phyloP scores from a whole-genome alignment of 75 land plant genomes.

The Cupressus sempervirens region DNA sequence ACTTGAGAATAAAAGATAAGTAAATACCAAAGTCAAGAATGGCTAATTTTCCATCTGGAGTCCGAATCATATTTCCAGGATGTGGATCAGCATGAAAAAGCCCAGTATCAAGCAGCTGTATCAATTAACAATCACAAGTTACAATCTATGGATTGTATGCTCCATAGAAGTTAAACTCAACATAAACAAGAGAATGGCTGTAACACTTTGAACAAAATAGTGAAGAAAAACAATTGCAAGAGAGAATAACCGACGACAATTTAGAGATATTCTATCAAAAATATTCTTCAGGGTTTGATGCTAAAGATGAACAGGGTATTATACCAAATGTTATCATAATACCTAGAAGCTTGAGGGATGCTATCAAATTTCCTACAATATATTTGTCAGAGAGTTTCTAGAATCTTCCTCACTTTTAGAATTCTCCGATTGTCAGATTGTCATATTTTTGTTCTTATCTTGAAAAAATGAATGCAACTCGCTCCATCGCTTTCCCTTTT shows the following conservation, averaged over 20 bases:
- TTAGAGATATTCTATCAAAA: not conserved
- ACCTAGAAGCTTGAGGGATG: too few species aligned
- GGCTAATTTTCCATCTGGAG: constrained; percentile 98
- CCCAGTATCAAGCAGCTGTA: constrained; percentile 94
- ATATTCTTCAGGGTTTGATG: not conserved
- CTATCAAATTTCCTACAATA: too few species aligned
- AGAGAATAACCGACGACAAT: not conserved
- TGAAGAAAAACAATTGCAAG: not conserved
- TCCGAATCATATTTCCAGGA: constrained; percentile 97
- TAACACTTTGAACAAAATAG: not conserved
- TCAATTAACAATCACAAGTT: constrained; percentile 4
- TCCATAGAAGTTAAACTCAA: not conserved
- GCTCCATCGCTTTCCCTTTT: too few species aligned
- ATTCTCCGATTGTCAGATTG: too few species aligned
- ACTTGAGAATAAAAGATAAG: constrained; percentile 1
- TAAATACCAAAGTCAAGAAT: constrained; percentile 98
- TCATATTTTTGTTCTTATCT: too few species aligned
- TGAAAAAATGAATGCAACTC: too few species aligned
- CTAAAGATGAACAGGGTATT: not conserved
- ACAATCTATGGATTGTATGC: not conserved
- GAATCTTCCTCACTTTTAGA: too few species aligned
- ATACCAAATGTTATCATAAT: too few species aligned
- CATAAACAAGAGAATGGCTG: not conserved
- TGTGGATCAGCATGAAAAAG: constrained; percentile 99
- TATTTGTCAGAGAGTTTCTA: too few species aligned